Evolutionary conservation across 129 eudicot species (phyloP), one percentile per base, ranked within the genome.

Genomic region (Flaveria bidentis): DNA sequence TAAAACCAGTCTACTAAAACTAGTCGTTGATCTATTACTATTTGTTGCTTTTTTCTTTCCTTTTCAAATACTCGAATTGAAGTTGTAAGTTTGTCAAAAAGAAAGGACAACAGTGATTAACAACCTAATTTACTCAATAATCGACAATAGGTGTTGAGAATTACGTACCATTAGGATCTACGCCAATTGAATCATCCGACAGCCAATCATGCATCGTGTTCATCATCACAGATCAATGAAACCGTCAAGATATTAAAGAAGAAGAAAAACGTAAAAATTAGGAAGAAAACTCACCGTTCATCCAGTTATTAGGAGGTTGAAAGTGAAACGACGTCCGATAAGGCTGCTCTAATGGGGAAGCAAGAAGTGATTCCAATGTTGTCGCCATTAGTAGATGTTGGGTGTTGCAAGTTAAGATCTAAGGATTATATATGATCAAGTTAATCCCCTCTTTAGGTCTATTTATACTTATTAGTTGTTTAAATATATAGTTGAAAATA

Each of bases 81-180:
- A 62, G 20, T 0, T 3, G 46, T 63, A 1, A 6, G 7, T 63
- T 14, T 30, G 23, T 1, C 1, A 28, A 36, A 7, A 2, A 30
- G 11, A 12, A 14, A 65, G 1, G 36, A 65, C 7, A 16, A 65
- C 26, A 3, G n/a, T 65, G 23, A 65, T 16, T 6, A 73, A 42
- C 68, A 2, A 36, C 6, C 20, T 16, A 5, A n/a, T 50, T 2
- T 4, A 15, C 1, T 56, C 16, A n/a, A 22, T 9, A 58, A 74
- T 20, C 4, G 14, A 41, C 0, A 44, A 5, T 11, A 18, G 61
- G 69, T 56, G 17, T 58, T 28, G 49, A 44, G 22, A 78, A 18
- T 25, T 25, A 66, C 87, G 80, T 71, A 87, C 96, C 96, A 77
- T 87, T 87, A 39, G 92, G 96, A 87, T 90, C 96, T 90, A 89